phyloP scores from a whole-genome alignment of 148 eudicot species.

The Cornus suecica region DNA sequence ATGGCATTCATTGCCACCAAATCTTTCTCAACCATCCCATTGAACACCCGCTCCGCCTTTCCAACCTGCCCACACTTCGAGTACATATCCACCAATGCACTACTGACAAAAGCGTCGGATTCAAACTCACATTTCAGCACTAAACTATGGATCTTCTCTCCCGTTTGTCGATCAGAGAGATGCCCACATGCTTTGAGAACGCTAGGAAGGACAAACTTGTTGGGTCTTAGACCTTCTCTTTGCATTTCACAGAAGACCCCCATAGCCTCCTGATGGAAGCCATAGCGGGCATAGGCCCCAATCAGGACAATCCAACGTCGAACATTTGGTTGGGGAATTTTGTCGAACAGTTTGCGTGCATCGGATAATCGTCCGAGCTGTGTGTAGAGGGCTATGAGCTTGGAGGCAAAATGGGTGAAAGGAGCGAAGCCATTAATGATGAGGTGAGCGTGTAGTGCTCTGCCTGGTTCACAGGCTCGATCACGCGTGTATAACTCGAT shows the following conservation, averaged over 20 bases:
- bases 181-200: conserved; percentile 77
- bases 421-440: conserved; percentile 55
- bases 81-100: conserved; percentile 84
- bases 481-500: conserved; percentile 38
- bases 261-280: conserved; percentile 58
- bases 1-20: conserved; percentile 64
- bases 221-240: conserved; percentile 38
- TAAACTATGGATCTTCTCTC: conserved; percentile 45
- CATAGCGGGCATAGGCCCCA: conserved; percentile 73
- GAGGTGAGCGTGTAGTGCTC: conserved; percentile 55
- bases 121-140: conserved; percentile 37
- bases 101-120: conserved; percentile 48
- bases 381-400: conserved; percentile 60
- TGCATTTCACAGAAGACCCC: conserved; percentile 43
- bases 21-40: conserved; percentile 53
- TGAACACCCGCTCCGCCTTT: conserved; percentile 58
- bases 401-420: conserved; percentile 49
- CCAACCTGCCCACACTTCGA: conserved; percentile 52
- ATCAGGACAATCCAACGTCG: conserved; percentile 68
- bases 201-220: conserved; percentile 69
- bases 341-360: conserved; percentile 79
- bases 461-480: conserved; percentile 46
- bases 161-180: conserved; percentile 37
- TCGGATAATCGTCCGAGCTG: conserved; percentile 36
- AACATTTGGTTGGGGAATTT: conserved; percentile 53